Percentiles rank a stretch among this genome's conserved stretches.
phyloP scores from a whole-genome alignment of 164 flowering plant genomes.

The Paratinospora sagittata region DNA sequence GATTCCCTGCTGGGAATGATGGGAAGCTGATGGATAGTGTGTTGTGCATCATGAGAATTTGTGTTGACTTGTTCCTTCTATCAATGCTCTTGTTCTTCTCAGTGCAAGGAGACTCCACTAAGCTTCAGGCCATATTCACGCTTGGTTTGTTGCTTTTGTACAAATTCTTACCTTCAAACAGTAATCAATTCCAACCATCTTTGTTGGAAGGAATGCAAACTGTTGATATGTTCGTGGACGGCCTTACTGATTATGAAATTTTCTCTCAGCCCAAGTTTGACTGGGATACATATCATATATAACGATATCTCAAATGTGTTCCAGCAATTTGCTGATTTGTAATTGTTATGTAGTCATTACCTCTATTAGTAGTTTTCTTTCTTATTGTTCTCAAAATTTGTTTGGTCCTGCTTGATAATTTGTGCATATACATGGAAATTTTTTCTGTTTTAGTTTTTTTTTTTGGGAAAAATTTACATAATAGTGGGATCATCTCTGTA shows the following conservation, averaged over 20 bases:
- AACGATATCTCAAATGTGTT: constrained; percentile 17
- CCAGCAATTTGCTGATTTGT: not conserved
- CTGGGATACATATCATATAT: constrained; percentile 70
- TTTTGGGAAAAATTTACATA: not conserved
- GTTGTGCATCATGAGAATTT: constrained; percentile 79
- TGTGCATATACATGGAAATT: not conserved
- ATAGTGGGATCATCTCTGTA: not conserved
- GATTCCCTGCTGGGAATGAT: constrained; percentile 96
- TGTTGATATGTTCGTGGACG: constrained; percentile 63
- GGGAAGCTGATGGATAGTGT: constrained; percentile 97
- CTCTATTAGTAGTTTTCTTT: not conserved
- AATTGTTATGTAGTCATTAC: constrained; percentile 5
- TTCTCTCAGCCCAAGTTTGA: constrained; percentile 85
- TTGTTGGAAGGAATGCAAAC: constrained; percentile 73
- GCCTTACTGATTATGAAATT: constrained; percentile 82
- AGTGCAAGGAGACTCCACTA: constrained; percentile 81
- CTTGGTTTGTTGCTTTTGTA: constrained; percentile 68
- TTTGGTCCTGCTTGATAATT: not conserved
- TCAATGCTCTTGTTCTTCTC: constrained; percentile 91
- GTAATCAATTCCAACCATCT: constrained; percentile 60
- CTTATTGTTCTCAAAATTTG: not conserved
- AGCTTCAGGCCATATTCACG: constrained; percentile 91
- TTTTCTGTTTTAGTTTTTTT: constrained; percentile 1
- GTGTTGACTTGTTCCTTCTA: constrained; percentile 81
- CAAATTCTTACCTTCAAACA: constrained; percentile 71